Evolutionary conservation across 1,284 basidiomycete species (phyloP), one percentile per base, ranked within the genome.

Genomic region (Pseudomicrostroma phylloplanum): DNA sequence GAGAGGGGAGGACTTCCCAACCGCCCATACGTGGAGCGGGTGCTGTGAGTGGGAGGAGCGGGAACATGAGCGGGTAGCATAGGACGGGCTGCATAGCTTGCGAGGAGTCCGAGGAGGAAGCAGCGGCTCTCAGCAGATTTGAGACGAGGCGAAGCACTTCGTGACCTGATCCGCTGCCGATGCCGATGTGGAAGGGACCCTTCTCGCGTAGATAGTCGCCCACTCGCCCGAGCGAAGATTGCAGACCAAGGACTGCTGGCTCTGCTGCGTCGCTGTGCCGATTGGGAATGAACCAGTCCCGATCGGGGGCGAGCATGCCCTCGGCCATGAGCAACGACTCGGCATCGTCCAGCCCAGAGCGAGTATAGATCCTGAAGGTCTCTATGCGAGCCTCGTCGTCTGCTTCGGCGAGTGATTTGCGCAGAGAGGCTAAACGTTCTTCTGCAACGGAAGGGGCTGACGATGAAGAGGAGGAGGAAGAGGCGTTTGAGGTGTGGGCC

Each of bases 171-270:
- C 46, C 46, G 17, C 46, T 23, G 3, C n/a, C 46, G n/a, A 48
- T 48, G n/a, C n/a, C 46, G 23, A n/a, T 23, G 23, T 48, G 46
- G 23, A 48, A 48, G 46, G 46, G 46, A 23, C 46, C 46, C 23
- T 48, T n/a, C 46, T n/a, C 23, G 46, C 46, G 46, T n/a, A 48
- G 46, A 23, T 48, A 48, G 23, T 48, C 46, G 46, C 46, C 23
- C 46, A 48, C n/a, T n/a, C 46, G 46, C 17, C 6, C 46, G 3
- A 48, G 12, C 4, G 46, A 48, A 7, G 46, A n/a, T n/a, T 48
- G n/a, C 7, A 48, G 12, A 48, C 46, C 46, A 6, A 48, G 4
- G 46, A 48, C 46, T 36, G 30, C 30, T 36, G 30, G 30, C 9
- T 9, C 30, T 36, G 3, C 30, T 36, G 30, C 30, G 9, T 36